Evolutionary conservation across 805 yeast genomes (phyloP), one percentile per base, ranked within the genome.

Genomic region (Lipomyces sp.): DNA sequence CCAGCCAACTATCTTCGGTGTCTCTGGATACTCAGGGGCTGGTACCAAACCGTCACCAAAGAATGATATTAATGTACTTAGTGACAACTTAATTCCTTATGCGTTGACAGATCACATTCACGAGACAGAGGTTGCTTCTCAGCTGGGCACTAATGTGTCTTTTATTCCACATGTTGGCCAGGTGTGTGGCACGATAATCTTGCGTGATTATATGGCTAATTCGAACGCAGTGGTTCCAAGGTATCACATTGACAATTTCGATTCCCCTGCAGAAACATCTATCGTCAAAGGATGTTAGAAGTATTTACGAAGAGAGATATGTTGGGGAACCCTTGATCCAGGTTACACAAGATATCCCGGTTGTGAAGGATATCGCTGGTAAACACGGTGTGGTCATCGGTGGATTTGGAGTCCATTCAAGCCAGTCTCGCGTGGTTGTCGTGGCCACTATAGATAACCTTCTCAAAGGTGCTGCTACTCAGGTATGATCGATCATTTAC

Each of bases 31-130:
- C 78, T 95, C 99, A 11, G 99, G 99, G 66, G 99, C 99, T 10
- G 99, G 99, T 71, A 93, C 99, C 50, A 95, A 96, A 80, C 99
- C 99, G 65, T 90, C 97, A 13, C 97, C 97, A 69, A 92, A 93
- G 81, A 95, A 95, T 77, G 98, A 95, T 77, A 81, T 89, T 59
- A 83, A 86, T 65, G 82, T 87, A 75, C 83, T 95, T 76, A 79
- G 81, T 68, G 86, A 95, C 80, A 95, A 95, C 80, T 81, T 95
- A 76, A 90, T 95, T 75, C 98, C 99, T 65, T 95, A 95, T 81
- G 87, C 97, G 4, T 83, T 95, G 74, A 95, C 99, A 11, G 97
- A 94, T 77, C 99, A 95, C 79, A 89, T 95, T 66, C 99, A 95
- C 77, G 99, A 95, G 83, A 86, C 88, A 69, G 99, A 95, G 80